Evolutionary conservation across 148 eudicot genomes (phyloP), one percentile per base, ranked within the genome.

Genomic region (Rhododendron ovatum): DNA sequence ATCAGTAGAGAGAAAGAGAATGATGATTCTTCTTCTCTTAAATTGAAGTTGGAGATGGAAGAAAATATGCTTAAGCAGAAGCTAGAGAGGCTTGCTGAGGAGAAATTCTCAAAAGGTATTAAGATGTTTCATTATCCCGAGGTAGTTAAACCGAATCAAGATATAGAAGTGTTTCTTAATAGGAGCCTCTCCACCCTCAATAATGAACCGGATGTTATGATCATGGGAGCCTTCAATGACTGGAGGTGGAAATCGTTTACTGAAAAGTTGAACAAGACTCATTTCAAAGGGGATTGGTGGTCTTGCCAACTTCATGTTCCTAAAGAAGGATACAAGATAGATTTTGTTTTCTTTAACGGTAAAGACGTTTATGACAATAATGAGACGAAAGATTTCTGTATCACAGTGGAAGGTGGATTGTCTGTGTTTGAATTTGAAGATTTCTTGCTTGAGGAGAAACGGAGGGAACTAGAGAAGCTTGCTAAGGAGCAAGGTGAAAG

Each of bases 211-310:
- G 93, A 94, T 51, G 89, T 94, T 37, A 80, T 94, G 86, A 91
- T 94, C 17, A 95, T 93, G 98, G 99, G 98, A 88, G 99, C 98
- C 59, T 98, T 91, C 74, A 98, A 98, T 86, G 98, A 91, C 50
- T 98, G 99, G 99, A 89, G 93, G 33, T 98, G 96, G 95, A 98
- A 92, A 89, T 95, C 98, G 51, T 98, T 95, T 83, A 93, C 96
- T 55, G 69, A 77, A 26, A 94, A 89, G 78, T 87, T 98, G 88
- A 90, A 89, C 50, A 95, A 95, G 92, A 90, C 89, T 84, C 78
- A 93, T 86, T 93, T 98, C 67, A 90, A 82, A 83, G 96, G 96
- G 82, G 98, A 98, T 87, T 98, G 98, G 99, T 98, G 99, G 99
- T 93, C 95, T 85, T 95, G 99, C 91, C 78, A 85, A 86, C 83